Evolutionary conservation across 805 yeast species (phyloP).

Genomic region (Dipodascus albidus): DNA sequence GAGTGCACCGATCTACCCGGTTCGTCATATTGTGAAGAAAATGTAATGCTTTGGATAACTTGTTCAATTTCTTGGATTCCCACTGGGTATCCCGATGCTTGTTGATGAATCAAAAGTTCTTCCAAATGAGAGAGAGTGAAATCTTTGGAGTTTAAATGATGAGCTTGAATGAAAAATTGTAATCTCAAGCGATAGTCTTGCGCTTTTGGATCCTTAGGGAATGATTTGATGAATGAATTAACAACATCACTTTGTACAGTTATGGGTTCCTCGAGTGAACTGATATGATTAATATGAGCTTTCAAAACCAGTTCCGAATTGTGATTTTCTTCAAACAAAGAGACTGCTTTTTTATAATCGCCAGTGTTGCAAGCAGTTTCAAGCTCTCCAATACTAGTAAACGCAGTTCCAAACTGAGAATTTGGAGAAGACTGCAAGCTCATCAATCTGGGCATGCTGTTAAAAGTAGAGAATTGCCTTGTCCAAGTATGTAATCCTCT

Average conservation of each 20-base stretch:
- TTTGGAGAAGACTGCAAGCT: background rate
- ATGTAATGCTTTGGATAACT: conserved; percentile 21
- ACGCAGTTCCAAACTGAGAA: background rate
- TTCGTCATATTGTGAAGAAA: conserved; percentile 16
- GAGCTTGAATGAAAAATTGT: conserved; percentile 4
- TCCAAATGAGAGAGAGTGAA: conserved; percentile 18
- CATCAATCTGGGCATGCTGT: background rate
- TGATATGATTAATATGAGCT: conserved; percentile 15
- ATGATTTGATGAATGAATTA: conserved; percentile 12
- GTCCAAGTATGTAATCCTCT: background rate
- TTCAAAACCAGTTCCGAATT: conserved; percentile 7
- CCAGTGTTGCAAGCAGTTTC: conserved; percentile 7
- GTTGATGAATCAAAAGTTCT: conserved; percentile 20
- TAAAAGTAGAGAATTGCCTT: background rate
- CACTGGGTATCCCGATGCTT: conserved; percentile 21
- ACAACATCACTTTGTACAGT: conserved; percentile 12
- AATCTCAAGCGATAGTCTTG: conserved; percentile 17
- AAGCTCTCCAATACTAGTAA: conserved; percentile 7
- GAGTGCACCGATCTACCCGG: background rate
- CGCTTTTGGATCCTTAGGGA: conserved; percentile 15
- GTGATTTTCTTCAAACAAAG: background rate
- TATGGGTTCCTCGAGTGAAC: conserved; percentile 6
- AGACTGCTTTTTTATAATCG: conserved; percentile 2
- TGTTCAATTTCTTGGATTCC: conserved; percentile 19
- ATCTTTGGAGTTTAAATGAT: conserved; percentile 12